Percentiles rank a stretch among this genome's conserved stretches.
Conservation (phyloP, 2,329 filamentous ascomycete species). For the Salinomyces thailandicus region DNA sequence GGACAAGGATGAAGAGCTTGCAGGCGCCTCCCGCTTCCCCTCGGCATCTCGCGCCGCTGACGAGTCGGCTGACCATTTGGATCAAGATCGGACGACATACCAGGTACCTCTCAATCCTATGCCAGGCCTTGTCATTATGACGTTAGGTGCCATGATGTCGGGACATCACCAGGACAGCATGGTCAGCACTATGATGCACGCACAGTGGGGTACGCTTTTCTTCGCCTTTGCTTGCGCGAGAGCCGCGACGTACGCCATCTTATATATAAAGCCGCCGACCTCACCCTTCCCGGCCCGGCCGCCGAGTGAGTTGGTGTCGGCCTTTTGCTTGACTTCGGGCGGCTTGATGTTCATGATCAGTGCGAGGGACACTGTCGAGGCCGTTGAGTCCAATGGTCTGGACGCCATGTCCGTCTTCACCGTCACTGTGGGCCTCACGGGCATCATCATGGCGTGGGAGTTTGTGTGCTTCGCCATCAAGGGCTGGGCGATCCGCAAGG, state of each 20-base stretch:
- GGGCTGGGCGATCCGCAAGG: conserved; percentile 58
- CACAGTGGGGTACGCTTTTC: conserved; percentile 83
- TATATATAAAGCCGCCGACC: conserved; percentile 70
- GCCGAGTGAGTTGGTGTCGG: conserved; percentile 75
- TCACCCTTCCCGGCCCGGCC: conserved; percentile 74
- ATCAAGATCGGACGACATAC: conserved; percentile 56
- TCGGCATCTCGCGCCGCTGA: background rate
- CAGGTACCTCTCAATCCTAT: conserved; percentile 75
- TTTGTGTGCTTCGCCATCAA: conserved; percentile 71
- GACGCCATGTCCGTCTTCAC: conserved; percentile 94
- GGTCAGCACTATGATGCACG: conserved; percentile 84
- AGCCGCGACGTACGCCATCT: conserved; percentile 64
- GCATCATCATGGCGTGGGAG: conserved; percentile 76
- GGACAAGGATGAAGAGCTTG: conserved; percentile 20
- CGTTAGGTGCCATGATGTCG: conserved; percentile 91
- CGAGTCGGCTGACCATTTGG: conserved; percentile 25
- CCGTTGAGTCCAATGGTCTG: conserved; percentile 66
- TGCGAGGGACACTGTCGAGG: conserved; percentile 62
- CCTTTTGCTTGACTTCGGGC: conserved; percentile 79
- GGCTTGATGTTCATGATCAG: conserved; percentile 90
- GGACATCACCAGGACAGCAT: conserved; percentile 76
- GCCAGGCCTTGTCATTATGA: conserved; percentile 72
- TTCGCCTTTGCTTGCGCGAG: conserved; percentile 71
- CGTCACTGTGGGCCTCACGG: conserved; percentile 71
- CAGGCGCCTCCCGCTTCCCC: conserved; percentile 8